A percentile compares a stretch with the other conserved stretches of the same genome.
phyloP scores from a whole-genome alignment of 768 basidiomycete species.

The Lanmaoa rubissima region DNA sequence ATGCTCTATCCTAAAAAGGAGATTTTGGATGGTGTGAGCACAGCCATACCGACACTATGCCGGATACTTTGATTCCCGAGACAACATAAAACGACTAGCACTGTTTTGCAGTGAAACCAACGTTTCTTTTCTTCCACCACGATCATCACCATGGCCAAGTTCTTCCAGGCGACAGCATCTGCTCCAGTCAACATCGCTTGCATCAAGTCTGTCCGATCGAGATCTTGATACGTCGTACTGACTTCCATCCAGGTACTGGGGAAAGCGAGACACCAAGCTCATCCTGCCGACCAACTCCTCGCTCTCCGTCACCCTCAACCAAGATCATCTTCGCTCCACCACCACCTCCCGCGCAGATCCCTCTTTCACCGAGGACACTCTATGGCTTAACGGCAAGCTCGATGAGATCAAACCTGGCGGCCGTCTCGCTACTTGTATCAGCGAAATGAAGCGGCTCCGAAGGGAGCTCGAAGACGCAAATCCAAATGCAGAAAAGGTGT shows the following conservation, averaged over 20 bases:
- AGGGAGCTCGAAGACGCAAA: slow-evolving; percentile 71
- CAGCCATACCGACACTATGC: slow-evolving; percentile 18
- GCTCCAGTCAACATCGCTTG: slow-evolving; percentile 98
- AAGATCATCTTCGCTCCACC: slow-evolving; percentile 92
- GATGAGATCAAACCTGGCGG: slow-evolving; percentile 85
- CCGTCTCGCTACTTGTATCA: slow-evolving; percentile 79
- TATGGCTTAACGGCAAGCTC: slow-evolving; percentile 95
- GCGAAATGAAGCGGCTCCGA: slow-evolving; percentile 79
- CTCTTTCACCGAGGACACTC: slow-evolving; percentile 66
- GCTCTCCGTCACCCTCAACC: slow-evolving; percentile 94
- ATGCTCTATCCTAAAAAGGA: slow-evolving; percentile 4
- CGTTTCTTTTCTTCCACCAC: slow-evolving; percentile 2
- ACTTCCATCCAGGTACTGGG: slow-evolving; percentile 81
- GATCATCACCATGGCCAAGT: slow-evolving; percentile 48
- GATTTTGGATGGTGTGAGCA: slow-evolving; percentile 12
- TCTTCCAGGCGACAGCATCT: slow-evolving; percentile 79
- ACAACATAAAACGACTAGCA: slow-evolving; percentile 6
- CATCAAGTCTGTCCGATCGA: slow-evolving; percentile 68
- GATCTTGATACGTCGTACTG: not conserved
- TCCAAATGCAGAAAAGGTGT: slow-evolving; percentile 63
- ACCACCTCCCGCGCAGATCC: slow-evolving; percentile 88
- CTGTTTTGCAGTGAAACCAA: not conserved
- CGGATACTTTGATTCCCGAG: slow-evolving; percentile 10
- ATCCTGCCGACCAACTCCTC: slow-evolving; percentile 98
- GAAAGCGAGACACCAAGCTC: slow-evolving; percentile 92